Base-by-base conservation (phyloP, 345 rosid genomes). In the Bruguiera gymnorhiza region DNA sequence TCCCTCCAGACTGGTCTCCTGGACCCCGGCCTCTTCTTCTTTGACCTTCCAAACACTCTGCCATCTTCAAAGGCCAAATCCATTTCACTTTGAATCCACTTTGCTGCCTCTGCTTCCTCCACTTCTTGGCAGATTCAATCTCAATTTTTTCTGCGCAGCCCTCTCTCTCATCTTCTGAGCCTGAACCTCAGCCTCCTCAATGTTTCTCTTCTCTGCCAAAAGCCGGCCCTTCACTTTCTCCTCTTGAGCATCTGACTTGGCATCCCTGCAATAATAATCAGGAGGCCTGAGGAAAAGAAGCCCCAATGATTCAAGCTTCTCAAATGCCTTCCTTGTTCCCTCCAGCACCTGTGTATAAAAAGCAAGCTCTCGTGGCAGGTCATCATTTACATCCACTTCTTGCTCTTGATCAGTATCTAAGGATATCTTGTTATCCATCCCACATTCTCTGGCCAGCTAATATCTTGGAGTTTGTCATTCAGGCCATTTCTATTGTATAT, bases 91-190 rank as follows among this genome's bases (percentile, higher is more conserved):
- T 83, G 70, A 83, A 87, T 50, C 97, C 91, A 24, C 89, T 91
- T 75, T 84, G 89, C 79, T 94, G 89, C 83, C 96, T 88, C 79
- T 86, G 96, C 72, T 93, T 89, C 82, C 96, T 86, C 96, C 95
- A 87, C 73, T 87, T 86, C 86, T 88, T 88, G 43, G 91, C 95
- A 32, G 86, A 9, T 76, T 91, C 96, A 34, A 91, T 88, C 32
- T 79, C 95, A 10, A 74, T 81, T 69, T 87, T 69, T 87, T 91
- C 83, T 89, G 90, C 68, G 83, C 77, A 2, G 90, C 65, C 32
- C 89, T 80, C 72, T 87, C 93, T 70, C 87, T 95, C 82, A 67
- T 84, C 85, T 87, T 92, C 84, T 86, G 87, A 27, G 29, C 29
- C 29, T 27, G 29, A 27, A 27, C 96, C 65, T 90, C 91, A 8